These are phyloP conservation scores for Tripidium arundinaceum DNA, from an alignment of 202 grass and related monocot genomes.

Conservation along the genomic window DNA sequence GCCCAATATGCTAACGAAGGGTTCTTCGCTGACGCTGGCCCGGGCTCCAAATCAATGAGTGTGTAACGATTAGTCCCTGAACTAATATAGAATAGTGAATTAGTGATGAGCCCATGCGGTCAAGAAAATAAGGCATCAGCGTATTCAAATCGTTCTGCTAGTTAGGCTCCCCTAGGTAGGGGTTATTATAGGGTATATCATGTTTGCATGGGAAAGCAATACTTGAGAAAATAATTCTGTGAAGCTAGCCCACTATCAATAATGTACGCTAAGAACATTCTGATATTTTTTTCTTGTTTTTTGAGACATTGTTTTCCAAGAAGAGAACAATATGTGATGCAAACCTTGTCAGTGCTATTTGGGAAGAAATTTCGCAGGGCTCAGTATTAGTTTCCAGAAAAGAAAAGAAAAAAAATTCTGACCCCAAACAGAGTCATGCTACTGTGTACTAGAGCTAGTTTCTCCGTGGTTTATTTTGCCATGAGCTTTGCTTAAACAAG, in stretches of 20 bases:
- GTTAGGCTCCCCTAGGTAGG: background rate
- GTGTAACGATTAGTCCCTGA: background rate
- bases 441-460: background rate
- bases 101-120: background rate
- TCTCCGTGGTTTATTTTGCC: background rate
- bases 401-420: background rate
- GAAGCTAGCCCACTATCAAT: background rate
- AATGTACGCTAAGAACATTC: too few relatives aligned
- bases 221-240: too few relatives aligned
- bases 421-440: background rate
- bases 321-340: background rate
- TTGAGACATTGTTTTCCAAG: background rate
- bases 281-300: background rate
- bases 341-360: background rate
- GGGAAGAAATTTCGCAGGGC: background rate
- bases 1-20: background rate
- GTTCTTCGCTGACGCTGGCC: too few relatives aligned
- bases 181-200: background rate
- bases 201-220: background rate
- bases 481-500: background rate
- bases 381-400: background rate
- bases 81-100: background rate
- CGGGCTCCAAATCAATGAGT: too few relatives aligned
- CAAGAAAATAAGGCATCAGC: background rate
- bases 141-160: background rate